Evolutionary conservation across 164 flowering plant genomes (phyloP), one percentile per base, ranked within the genome.

Genomic region (Stephania japonica): DNA sequence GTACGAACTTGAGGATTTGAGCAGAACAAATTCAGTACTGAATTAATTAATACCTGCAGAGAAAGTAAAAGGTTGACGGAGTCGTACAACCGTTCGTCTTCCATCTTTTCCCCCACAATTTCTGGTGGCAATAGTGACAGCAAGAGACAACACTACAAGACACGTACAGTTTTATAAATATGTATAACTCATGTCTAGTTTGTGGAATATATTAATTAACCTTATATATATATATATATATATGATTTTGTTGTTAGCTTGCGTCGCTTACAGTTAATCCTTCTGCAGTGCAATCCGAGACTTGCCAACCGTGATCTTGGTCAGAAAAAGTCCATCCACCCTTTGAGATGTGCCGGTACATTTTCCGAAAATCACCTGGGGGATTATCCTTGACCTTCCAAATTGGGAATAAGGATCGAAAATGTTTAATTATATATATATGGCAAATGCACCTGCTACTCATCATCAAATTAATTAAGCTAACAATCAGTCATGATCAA

Each of bases 301-400:
- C 82, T 42, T 87, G 90, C 98, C 94, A 93, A 24, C 95, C 91
- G 68, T 90, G 87, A 81, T 93, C 98, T 72, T 84, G 83, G 42
- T 91, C 91, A 41, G 97, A 90, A 76, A 94, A 92, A n/a, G 97
- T 86, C 98, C 98, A 94, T 69, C 87, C 89, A 47, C 98, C 98
- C 83, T 91, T 94, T 1, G 93, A 89, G 47, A 88, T 91, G 78
- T 94, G 97, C 16, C 94, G 92, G 72, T 86, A 90, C 97, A 89
- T 86, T 69, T 23, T 64, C 62, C 32, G 71, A 23, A 87, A 85
- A 76, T 92, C 83, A 38, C 96, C 97, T 13, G 88, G 77, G 61
- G 90, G 82, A 66, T 91, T 83, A 19, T 86, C 86, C 72, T 72
- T 61, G 25, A 90, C 89, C 97, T 91, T 79, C 70, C 78, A 70